Base-by-base conservation (phyloP, 1,284 basidiomycete species). In the Ustilago vetiveriae region DNA sequence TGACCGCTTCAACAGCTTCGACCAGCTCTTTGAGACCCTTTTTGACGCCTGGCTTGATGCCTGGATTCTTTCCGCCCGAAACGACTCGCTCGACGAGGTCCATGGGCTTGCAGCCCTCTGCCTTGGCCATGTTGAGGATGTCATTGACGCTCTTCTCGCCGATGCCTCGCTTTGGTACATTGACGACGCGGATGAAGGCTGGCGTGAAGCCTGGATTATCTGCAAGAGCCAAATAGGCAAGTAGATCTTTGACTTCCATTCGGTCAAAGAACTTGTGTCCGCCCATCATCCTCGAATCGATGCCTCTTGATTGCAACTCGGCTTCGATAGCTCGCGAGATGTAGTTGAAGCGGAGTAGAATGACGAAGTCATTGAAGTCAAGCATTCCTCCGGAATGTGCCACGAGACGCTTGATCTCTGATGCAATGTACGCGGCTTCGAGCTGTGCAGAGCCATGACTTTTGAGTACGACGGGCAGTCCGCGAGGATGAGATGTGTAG, bases 181-280 rank as follows among this genome's bases (percentile, higher is more conserved):
- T 94, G 53, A 92, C 85, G 1, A 89, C 87, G 17, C 92, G 87
- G n/a, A 85, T 79, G 67, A 94, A 90, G 0, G 92, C 92, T 1
- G 79, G 74, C 0, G 72, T 85, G 75, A 90, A 94, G 13, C 85
- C 84, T 0, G 91, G 88, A 78, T 95, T 95, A 72, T 94, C 92
- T 2, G 90, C 85, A 2, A 95, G 85, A 3, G 68, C 54, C 10
- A 82, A 51, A 41, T 95, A 95, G 1, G 90, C 90, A n/a, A 95
- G 83, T 21, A 94, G 73, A 80, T 94, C 92, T 83, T 93, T 94
- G 79, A 96, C 87, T 86, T 83, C 80, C 51, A 60, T 64, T 8
- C 92, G 88, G 65, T 94, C 91, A 76, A 94, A 94, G 86, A 94
- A 94, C 80, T 90, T 91, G 80, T 90, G 88, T 0, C 92, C 92